A percentile compares a stretch with the other conserved stretches of the same genome.
phyloP scores from a whole-genome alignment of 2,329 filamentous ascomycete genomes.

The Cytospora mali region DNA sequence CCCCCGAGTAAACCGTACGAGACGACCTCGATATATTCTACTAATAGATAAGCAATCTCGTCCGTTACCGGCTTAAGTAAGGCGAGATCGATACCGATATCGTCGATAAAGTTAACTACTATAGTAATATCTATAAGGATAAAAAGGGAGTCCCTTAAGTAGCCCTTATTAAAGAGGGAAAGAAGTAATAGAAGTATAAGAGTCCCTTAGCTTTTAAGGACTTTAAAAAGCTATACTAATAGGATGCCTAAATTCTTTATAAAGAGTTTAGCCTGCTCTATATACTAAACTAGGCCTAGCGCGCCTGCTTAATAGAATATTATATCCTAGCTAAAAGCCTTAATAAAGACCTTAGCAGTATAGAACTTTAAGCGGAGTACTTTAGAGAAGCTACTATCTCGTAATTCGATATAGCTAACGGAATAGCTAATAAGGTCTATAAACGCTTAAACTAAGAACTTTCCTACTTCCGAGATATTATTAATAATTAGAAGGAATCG shows the following conservation, averaged over 20 bases:
- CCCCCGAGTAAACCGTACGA: too few species aligned
- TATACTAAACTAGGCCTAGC: not conserved
- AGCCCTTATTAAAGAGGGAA: not conserved
- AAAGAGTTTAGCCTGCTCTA: not conserved
- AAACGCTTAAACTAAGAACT: not conserved
- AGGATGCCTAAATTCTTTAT: not conserved
- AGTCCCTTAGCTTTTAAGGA: not conserved
- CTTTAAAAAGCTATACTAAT: not conserved
- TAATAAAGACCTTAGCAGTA: not conserved
- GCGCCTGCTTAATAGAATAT: not conserved
- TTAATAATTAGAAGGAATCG: not conserved
- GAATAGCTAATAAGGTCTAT: not conserved
- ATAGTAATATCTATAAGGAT: not conserved
- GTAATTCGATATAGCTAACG: too few species aligned
- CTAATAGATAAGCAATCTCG: too few species aligned
- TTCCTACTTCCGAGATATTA: not conserved
- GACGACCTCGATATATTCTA: too few species aligned
- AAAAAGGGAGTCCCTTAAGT: not conserved
- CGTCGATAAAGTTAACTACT: not conserved
- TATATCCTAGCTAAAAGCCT: not conserved
- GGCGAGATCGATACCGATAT: not conserved
- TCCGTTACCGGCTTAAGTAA: too few species aligned
- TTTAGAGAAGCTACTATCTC: too few species aligned
- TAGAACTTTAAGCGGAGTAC: too few species aligned
- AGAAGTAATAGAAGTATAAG: not conserved